Evolutionary conservation across 495 filamentous ascomycete species (phyloP), one percentile per base, ranked within the genome.

Genomic region (Penicillium mononematosum): DNA sequence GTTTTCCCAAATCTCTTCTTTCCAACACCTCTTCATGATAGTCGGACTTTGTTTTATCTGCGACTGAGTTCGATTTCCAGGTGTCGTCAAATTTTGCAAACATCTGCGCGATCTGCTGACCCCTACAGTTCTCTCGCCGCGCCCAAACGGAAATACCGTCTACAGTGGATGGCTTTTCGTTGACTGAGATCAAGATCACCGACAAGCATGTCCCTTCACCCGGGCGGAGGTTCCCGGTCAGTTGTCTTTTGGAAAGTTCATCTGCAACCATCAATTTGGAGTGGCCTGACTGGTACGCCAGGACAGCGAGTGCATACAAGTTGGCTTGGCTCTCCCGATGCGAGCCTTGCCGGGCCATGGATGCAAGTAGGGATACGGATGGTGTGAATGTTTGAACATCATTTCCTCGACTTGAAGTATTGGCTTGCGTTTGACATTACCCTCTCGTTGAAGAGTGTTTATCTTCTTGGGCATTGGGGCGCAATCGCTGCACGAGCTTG

Each of bases 271-370:
- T 19, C 17, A 60, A 60, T 29, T 41, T 31, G 16, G 45, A 38
- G 20, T 38, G 29, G n/a, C 58, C 52, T 16, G 45, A 36, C 3
- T 52, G 45, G 34, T 55, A 29, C 0, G 58, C 58, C 19, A 55
- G 34, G 27, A 55, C 36, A 4, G 58, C 58, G 16, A 60, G 27
- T 1, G 45, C 51, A n/a, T 55, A 60, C n/a, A 60, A 36, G 22
- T 54, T 60, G 16, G 52, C 50, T 48, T 50, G 45, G 41, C 45
- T 60, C 44, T 60, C 52, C 8, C 45, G 27, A n/a, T 41, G 10
- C 6, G 14, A 7, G 10, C 38, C 38, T 41, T 41, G 38, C n/a
- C 14, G 38, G 11, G 38, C n/a, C 38, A 41, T 41, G 11, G 38
- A 16, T 41, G 38, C 38, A 41, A 14, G 38, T 11, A 41, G 14